Base-by-base conservation (phyloP, 2,329 filamentous ascomycete genomes). In the Colletotrichum sp. region DNA sequence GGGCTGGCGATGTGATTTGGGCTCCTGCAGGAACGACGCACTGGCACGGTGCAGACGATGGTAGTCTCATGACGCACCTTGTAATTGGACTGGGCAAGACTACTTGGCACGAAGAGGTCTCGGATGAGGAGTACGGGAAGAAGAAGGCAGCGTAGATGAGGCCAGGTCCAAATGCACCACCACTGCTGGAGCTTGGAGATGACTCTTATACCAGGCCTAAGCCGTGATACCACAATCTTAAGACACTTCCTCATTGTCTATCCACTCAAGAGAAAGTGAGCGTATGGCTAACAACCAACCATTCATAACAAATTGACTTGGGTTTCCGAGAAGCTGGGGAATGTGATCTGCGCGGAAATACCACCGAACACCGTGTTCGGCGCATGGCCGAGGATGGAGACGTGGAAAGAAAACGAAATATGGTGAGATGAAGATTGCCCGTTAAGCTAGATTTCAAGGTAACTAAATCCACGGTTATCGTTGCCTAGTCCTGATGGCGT, bases 21-120 rank as follows among this genome's bases (percentile, higher is more conserved):
- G 81, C 82, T 28, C 82, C 84, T 9, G 80, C 84, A 1, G 85
- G 86, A 3, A 87, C 85, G 59, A 84, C 80, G 60, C 87, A 88
- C 77, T 88, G 87, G 86, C 86, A 88, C 78, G 86, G 86, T 6
- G 86, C 84, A 4, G 86, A 85, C 55, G 83, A 83, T 18, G 81
- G 79, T 10, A 86, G 82, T 63, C 78, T 83, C 70, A 85, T 88
- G 86, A 81, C 83, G 64, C 86, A 88, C 80, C 79, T 82, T 76
- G 85, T 82, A 6, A 81, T 86, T 66, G 81, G 81, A 52, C 76
- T 83, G 36, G 86, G 85, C 4, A 82, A 83, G 75, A 86, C 84
- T 6, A 82, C 78, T 16, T 86, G 85, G 85, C 77, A 81, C 34
- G 81, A 84, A 3, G 81, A 83, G 71, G 82, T 86, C 3, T 80